Percentiles rank a stretch among this genome's conserved stretches.
Evolutionary conservation across 768 basidiomycete genomes (phyloP).

Genomic region (Tubosaeta brunneosetosa): DNA sequence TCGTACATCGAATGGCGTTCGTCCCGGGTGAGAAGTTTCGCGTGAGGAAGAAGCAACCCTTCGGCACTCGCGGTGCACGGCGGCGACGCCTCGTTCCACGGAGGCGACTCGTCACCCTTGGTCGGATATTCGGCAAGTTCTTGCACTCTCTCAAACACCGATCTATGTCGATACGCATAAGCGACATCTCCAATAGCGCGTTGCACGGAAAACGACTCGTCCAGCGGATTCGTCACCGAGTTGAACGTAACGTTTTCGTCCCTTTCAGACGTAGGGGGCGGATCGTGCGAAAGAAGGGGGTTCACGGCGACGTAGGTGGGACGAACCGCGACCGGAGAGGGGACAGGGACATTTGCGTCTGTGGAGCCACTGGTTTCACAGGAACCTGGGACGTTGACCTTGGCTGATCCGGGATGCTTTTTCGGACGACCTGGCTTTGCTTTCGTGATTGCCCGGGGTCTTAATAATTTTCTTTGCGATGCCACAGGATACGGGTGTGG

Average conservation of each 20-base stretch:
- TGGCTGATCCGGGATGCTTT: slow-evolving; percentile 12
- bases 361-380: slow-evolving; percentile 10
- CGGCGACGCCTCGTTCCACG: slow-evolving; percentile 15
- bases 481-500: slow-evolving; percentile 16
- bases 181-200: slow-evolving; percentile 28
- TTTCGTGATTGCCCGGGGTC: slow-evolving; percentile 29
- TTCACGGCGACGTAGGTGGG: slow-evolving; percentile 22
- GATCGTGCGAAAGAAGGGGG: slow-evolving; percentile 19
- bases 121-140: slow-evolving; percentile 17
- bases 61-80: slow-evolving; percentile 18
- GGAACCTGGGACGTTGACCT: neutral
- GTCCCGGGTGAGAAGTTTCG: slow-evolving; percentile 34
- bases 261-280: slow-evolving; percentile 1
- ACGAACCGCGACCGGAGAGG: slow-evolving; percentile 3
- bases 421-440: slow-evolving; percentile 29
- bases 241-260: slow-evolving; percentile 12
- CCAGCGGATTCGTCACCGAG: slow-evolving; percentile 16
- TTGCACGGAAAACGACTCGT: slow-evolving; percentile 25
- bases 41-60: slow-evolving; percentile 14
- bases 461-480: slow-evolving; percentile 14
- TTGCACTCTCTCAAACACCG: slow-evolving; percentile 26
- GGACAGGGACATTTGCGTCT: slow-evolving; percentile 2
- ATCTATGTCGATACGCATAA: slow-evolving; percentile 25
- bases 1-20: slow-evolving; percentile 52
- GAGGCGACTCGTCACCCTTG: slow-evolving; percentile 9